These are phyloP conservation scores for Entonaema liquescens DNA, from an alignment of 495 filamentous ascomycete species.

Conservation along the genomic window DNA sequence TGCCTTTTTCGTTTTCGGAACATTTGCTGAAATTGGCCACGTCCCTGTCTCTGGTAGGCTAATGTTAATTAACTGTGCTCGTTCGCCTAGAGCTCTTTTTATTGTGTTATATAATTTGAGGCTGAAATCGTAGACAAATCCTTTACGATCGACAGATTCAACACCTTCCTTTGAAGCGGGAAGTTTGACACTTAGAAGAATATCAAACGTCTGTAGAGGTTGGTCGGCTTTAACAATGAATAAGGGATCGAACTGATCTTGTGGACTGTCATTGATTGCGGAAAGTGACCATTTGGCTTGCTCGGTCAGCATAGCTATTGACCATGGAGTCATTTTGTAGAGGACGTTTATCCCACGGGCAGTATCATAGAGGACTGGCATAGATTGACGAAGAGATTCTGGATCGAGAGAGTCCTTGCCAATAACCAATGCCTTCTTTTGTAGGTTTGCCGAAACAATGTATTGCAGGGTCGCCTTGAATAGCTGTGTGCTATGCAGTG, in stretches of 20 bases:
- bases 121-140: slow-evolving; percentile 48
- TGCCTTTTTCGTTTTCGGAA: slow-evolving; percentile 34
- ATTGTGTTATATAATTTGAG: slow-evolving; percentile 69
- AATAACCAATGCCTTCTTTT: slow-evolving; percentile 68
- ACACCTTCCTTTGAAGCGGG: slow-evolving; percentile 33
- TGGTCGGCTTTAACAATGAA: slow-evolving; percentile 80
- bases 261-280: slow-evolving; percentile 75
- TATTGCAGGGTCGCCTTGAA: slow-evolving; percentile 93
- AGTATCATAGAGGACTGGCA: slow-evolving; percentile 71
- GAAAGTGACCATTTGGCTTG: slow-evolving; percentile 75
- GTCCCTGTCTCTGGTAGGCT: slow-evolving; percentile 46
- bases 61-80: slow-evolving; percentile 72
- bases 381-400: slow-evolving; percentile 48
- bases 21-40: slow-evolving; percentile 54
- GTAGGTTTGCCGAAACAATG: slow-evolving; percentile 73
- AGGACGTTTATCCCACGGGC: slow-evolving; percentile 78
- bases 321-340: slow-evolving; percentile 92
- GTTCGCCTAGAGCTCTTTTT: slow-evolving; percentile 73
- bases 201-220: slow-evolving; percentile 76
- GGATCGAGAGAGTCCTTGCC: slow-evolving; percentile 42
- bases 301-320: slow-evolving; percentile 72
- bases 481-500: slow-evolving; percentile 90
- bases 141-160: slow-evolving; percentile 45
- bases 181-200: slow-evolving; percentile 53
- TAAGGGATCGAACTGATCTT: slow-evolving; percentile 81